These are phyloP conservation scores for Lentinula edodes DNA, from an alignment of 768 basidiomycete genomes.

Conservation along the genomic window DNA sequence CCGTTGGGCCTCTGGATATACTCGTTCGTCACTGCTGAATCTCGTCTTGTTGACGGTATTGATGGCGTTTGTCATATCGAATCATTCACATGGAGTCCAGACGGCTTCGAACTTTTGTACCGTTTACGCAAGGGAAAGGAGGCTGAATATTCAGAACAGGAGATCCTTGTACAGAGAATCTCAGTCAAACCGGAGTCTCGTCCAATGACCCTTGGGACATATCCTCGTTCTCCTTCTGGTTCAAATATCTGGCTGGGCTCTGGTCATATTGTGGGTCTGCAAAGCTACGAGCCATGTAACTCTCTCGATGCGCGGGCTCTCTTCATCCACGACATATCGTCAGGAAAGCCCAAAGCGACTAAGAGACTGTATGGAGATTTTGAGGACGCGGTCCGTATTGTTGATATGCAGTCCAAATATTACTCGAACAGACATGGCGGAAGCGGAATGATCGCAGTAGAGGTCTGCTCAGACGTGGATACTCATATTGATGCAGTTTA, in stretches of 20 bases:
- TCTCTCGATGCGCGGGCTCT: conserved; percentile 26
- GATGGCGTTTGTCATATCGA: conserved; percentile 21
- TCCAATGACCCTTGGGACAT: conserved; percentile 18
- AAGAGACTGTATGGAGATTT: conserved; percentile 21
- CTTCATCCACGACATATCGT: conserved; percentile 15
- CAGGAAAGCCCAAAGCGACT: neutral
- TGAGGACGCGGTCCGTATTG: conserved; percentile 28
- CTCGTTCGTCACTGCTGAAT: conserved; percentile 18
- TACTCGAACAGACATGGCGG: neutral
- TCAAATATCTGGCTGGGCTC: conserved; percentile 24
- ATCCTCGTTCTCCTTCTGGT: conserved; percentile 27
- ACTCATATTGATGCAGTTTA: conserved; percentile 26
- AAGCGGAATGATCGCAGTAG: conserved; percentile 21
- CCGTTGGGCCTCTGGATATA: conserved; percentile 21
- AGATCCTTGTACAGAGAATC: conserved; percentile 23
- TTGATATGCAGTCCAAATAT: conserved; percentile 19
- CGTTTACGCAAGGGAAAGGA: conserved; percentile 23
- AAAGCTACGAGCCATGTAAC: conserved; percentile 23
- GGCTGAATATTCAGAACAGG: conserved; percentile 22
- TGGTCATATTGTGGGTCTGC: conserved; percentile 22
- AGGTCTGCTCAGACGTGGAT: conserved; percentile 37
- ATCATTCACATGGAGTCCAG: conserved; percentile 25
- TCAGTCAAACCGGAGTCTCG: conserved; percentile 10
- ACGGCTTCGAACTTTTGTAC: conserved; percentile 24
- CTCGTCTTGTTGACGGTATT: conserved; percentile 10